Conservation (phyloP, 257 asterid genomes). For the Solanum megistacrolobum region DNA sequence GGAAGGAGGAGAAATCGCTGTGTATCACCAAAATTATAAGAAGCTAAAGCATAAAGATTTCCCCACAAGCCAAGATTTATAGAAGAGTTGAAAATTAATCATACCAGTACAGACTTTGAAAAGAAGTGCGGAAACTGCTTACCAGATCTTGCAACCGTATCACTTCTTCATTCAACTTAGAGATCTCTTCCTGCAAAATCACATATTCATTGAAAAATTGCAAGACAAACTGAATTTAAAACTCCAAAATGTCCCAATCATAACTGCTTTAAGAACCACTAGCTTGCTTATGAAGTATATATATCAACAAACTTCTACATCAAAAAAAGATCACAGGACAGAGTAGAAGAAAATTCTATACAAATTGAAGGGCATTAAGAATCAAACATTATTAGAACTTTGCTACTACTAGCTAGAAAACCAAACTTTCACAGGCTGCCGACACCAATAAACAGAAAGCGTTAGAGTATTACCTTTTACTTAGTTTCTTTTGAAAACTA, state of each 20-base stretch:
- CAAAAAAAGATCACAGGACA: not conserved
- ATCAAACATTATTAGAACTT: not conserved
- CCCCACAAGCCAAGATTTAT: not conserved
- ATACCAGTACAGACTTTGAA: not conserved
- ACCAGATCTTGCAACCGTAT: slow-evolving; percentile 50
- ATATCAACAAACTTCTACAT: not conserved
- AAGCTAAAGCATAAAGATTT: not conserved
- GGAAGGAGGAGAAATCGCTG: not conserved
- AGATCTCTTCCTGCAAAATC: slow-evolving; percentile 59
- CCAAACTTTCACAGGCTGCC: not conserved
- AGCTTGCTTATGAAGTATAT: not conserved
- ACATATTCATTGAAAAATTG: not conserved
- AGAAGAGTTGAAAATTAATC: not conserved
- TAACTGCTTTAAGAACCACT: not conserved
- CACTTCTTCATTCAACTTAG: slow-evolving; percentile 55
- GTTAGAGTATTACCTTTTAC: not conserved
- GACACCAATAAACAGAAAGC: not conserved
- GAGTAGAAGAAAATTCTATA: not conserved
- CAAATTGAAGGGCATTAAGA: not conserved
- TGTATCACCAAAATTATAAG: not conserved
- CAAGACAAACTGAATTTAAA: not conserved
- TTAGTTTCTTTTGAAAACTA: not conserved
- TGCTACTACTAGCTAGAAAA: not conserved
- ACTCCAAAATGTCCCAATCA: not conserved
- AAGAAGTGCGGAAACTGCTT: not conserved